Conservation (phyloP, 2,329 filamentous ascomycete species). For the Lachnellula hyalina region DNA sequence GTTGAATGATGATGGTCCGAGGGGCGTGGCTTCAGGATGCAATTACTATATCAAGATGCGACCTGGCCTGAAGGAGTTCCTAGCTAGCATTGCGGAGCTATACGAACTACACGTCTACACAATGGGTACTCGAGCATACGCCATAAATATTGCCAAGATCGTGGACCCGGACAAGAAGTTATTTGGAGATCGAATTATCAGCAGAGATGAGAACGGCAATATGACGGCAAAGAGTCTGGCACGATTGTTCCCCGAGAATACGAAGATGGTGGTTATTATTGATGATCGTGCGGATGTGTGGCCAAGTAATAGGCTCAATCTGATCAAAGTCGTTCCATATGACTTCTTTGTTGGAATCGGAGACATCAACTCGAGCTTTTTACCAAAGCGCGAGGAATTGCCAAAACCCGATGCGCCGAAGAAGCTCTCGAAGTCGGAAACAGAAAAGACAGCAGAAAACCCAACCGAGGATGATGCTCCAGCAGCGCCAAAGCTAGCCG, state of each 20-base stretch:
- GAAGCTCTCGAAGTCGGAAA: slow-evolving; percentile 13
- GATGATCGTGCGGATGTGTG: slow-evolving; percentile 96
- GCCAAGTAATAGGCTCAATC: slow-evolving; percentile 81
- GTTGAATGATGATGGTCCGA: slow-evolving; percentile 76
- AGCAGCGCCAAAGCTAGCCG: neutral
- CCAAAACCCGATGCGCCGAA: slow-evolving; percentile 22
- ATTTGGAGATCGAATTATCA: slow-evolving; percentile 92
- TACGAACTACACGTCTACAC: slow-evolving; percentile 99
- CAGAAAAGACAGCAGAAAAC: slow-evolving; percentile 4
- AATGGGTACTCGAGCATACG: slow-evolving; percentile 97
- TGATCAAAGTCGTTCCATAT: slow-evolving; percentile 92
- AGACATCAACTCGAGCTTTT: slow-evolving; percentile 96
- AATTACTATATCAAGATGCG: slow-evolving; percentile 99
- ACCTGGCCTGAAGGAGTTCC: slow-evolving; percentile 75
- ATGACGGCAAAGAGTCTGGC: slow-evolving; percentile 86
- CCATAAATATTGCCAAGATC: slow-evolving; percentile 83
- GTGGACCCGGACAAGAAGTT: slow-evolving; percentile 85
- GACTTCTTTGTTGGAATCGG: slow-evolving; percentile 98
- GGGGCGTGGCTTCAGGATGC: slow-evolving; percentile 63
- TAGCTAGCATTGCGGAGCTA: slow-evolving; percentile 68
- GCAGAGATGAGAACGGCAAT: slow-evolving; percentile 93
- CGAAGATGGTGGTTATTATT: slow-evolving; percentile 98
- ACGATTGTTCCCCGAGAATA: slow-evolving; percentile 90
- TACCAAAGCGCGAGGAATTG: slow-evolving; percentile 69
- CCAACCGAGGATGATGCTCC: neutral